These are phyloP conservation scores for Plasmodium fragile DNA, from an alignment of 169 alveolate species.

Conservation along the genomic window DNA sequence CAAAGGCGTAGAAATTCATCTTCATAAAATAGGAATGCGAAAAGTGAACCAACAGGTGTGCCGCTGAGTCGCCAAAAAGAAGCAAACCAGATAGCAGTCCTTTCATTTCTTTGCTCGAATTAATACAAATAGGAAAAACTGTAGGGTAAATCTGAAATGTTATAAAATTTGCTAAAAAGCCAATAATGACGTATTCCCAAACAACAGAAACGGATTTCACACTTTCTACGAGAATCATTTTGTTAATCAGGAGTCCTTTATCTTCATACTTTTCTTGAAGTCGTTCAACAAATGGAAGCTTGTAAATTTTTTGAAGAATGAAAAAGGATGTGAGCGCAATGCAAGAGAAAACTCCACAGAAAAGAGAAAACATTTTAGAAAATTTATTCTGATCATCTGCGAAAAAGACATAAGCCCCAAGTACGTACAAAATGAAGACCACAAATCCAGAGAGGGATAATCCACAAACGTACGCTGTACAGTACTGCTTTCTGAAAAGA, in stretches of 20 bases:
- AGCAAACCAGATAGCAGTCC: constrained; percentile 19
- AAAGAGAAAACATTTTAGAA: constrained; percentile 27
- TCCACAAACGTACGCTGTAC: constrained; percentile 54
- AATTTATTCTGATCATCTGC: constrained; percentile 18
- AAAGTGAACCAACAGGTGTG: constrained; percentile 29
- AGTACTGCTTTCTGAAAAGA: constrained; percentile 12
- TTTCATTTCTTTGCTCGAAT: constrained; percentile 20
- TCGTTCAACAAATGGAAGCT: not conserved
- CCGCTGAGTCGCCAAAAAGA: constrained; percentile 31
- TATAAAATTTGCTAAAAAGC: constrained; percentile 12
- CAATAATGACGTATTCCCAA: constrained; percentile 13
- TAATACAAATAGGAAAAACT: constrained; percentile 7
- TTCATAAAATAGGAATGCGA: not conserved
- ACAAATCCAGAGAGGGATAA: constrained; percentile 34
- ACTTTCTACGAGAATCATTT: not conserved
- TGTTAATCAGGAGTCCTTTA: constrained; percentile 18
- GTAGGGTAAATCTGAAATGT: constrained; percentile 46
- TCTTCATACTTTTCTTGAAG: constrained; percentile 17
- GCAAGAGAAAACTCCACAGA: not conserved
- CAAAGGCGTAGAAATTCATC: not conserved
- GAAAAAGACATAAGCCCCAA: constrained; percentile 43
- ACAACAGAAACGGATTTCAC: not conserved
- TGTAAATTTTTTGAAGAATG: constrained; percentile 7
- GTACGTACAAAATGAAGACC: constrained; percentile 20
- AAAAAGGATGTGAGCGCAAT: constrained; percentile 12